These are phyloP conservation scores for Tilletia horrida DNA, from an alignment of 1,284 basidiomycete species.

Conservation along the genomic window DNA sequence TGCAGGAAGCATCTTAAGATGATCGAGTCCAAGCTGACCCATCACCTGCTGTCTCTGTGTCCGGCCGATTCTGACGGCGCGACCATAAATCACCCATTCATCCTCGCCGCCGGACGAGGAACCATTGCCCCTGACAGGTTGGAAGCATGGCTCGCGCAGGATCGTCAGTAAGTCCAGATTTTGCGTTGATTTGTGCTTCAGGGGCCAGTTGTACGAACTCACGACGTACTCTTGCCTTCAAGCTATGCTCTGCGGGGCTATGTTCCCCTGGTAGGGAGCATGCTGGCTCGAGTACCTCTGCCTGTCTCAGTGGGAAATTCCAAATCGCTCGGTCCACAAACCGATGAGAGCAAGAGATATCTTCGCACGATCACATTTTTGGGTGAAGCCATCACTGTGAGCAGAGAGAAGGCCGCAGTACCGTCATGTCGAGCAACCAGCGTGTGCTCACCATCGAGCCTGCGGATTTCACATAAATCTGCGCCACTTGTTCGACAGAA, in stretches of 20 bases:
- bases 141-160: conserved; percentile 28
- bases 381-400: conserved; percentile 22
- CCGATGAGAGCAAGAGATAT: conserved; percentile 10
- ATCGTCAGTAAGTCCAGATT: conserved; percentile 14
- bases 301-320: background rate
- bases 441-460: background rate
- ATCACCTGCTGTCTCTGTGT: conserved; percentile 17
- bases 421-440: background rate
- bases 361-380: conserved; percentile 15
- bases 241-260: conserved; percentile 27
- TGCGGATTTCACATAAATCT: conserved; percentile 51
- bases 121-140: conserved; percentile 16
- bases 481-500: conserved; percentile 54
- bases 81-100: conserved; percentile 23
- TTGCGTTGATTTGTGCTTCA: no score
- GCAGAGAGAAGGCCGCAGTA: background rate
- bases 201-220: no score
- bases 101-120: conserved; percentile 16
- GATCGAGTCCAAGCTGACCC: conserved; percentile 17
- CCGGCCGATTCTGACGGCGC: conserved; percentile 6
- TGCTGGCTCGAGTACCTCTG: conserved; percentile 20
- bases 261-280: conserved; percentile 18
- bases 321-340: background rate
- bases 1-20: background rate
- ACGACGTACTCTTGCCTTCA: no score